Evolutionary conservation across 768 basidiomycete genomes (phyloP), one percentile per base, ranked within the genome.

Genomic region (Mycena crocata): DNA sequence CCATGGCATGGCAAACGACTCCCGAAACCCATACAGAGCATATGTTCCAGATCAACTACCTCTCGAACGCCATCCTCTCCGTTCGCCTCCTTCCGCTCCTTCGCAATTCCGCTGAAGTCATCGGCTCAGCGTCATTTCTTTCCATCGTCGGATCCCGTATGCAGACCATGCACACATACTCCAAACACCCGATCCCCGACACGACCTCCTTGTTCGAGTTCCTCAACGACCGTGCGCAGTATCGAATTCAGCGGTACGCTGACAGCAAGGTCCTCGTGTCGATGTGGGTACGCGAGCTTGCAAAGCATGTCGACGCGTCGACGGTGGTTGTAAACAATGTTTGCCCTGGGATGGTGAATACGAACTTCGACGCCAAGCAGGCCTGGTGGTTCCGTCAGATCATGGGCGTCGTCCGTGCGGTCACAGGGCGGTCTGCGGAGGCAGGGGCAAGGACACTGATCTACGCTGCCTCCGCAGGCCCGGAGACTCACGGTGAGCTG

Each of bases 51-150:
- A 54, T 71, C 61, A 72, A 72, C 54, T 72, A 58, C 64, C n/a
- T 71, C 49, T 68, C 68, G 31, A 72, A 64, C 31, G 69, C 60
- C 31, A 45, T 73, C 13, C 72, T 73, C 32, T 48, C 56, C 39
- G 24, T 67, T 1, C 66, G 61, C 23, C 72, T 73, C 30, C 67
- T 73, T 32, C 72, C 72, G 23, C 64, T 73, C n/a, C 67, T 73
- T 21, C 68, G 61, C 32, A 4, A 45, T 14, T 44, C 71, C 1
- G 70, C 63, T 2, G n/a, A 65, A 23, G 49, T 7, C 2, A 42
- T 42, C 23, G 39, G 37, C 7, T 3, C 40, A 17, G 39, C 60
- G 13, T 69, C 67, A 5, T 34, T 66, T 37, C 39, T 67, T 10
- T 40, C 62, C 24, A 61, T 68, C 26, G 66, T 67, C 15, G 58